Conservation (phyloP, 805 yeast species). For the Grigorovia transvaalensis region DNA sequence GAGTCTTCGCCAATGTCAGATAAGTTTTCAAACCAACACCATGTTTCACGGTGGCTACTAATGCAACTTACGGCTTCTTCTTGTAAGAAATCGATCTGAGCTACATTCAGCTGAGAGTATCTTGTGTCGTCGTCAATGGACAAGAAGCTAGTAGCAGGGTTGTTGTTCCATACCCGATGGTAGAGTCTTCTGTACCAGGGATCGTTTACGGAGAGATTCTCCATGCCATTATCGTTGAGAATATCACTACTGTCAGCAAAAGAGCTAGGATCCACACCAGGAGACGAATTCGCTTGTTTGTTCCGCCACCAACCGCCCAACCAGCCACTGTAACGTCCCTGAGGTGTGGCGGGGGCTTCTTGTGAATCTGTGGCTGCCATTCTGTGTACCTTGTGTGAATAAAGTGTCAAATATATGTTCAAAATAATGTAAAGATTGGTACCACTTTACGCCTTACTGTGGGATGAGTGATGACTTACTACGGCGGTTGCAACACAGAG, state of each 20-base stretch:
- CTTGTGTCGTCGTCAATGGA: conserved; percentile 12
- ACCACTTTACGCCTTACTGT: background rate
- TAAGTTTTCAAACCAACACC: conserved; percentile 28
- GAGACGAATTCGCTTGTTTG: background rate
- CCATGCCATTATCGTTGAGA: background rate
- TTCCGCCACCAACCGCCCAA: background rate
- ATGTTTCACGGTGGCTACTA: conserved; percentile 14
- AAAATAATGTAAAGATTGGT: background rate
- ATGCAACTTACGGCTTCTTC: conserved; percentile 19
- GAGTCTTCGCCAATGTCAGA: conserved; percentile 7
- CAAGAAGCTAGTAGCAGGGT: background rate
- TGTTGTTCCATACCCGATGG: background rate
- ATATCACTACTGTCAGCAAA: background rate
- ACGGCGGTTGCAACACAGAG: background rate
- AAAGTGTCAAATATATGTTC: background rate
- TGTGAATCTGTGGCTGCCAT: background rate
- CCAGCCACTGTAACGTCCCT: background rate
- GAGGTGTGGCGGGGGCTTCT: background rate
- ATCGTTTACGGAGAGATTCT: background rate
- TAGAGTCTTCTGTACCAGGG: conserved; percentile 1
- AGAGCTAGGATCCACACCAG: background rate
- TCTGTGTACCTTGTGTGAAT: background rate
- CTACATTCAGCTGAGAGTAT: conserved; percentile 19
- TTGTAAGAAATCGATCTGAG: conserved; percentile 19
- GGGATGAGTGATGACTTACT: background rate